These are phyloP conservation scores for Colletotrichum chlorophyti DNA, from an alignment of 2,329 filamentous ascomycete genomes.

Conservation along the genomic window DNA sequence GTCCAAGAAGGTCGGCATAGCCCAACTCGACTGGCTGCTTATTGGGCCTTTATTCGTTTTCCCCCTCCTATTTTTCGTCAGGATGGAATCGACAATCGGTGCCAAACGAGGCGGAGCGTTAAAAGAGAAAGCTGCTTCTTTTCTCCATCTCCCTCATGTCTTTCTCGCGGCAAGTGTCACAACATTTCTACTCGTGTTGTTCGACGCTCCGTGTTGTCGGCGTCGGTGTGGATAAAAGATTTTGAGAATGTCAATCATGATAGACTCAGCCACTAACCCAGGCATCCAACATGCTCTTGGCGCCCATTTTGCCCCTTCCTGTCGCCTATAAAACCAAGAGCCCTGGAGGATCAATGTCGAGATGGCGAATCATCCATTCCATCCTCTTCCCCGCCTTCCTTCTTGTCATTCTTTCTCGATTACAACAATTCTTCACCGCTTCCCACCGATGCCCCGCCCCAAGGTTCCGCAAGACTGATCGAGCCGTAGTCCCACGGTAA, in stretches of 20 bases:
- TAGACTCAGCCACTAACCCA: constrained; percentile 4
- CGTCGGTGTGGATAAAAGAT: neutral
- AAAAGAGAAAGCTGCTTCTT: no score
- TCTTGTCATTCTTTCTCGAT: neutral
- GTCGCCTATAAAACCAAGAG: constrained; percentile 11
- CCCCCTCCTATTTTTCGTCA: no score
- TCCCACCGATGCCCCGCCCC: constrained; percentile 13
- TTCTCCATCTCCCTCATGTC: neutral
- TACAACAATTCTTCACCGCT: neutral
- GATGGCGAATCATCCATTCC: constrained; percentile 13
- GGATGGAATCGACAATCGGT: neutral
- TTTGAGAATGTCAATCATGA: neutral
- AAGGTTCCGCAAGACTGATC: constrained; percentile 4
- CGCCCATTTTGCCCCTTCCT: constrained; percentile 15
- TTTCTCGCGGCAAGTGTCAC: constrained; percentile 7
- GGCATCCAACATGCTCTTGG: constrained; percentile 10
- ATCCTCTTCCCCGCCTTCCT: neutral
- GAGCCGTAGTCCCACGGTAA: neutral
- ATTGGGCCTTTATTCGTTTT: neutral
- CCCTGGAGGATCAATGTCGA: constrained; percentile 1
- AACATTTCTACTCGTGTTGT: constrained; percentile 4
- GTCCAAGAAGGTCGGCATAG: constrained; percentile 12
- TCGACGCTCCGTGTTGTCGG: neutral
- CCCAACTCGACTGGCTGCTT: neutral
- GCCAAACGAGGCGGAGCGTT: neutral